Evolutionary conservation across 164 flowering plant species (phyloP), one percentile per base, ranked within the genome.

Genomic region (Houttuynia cordata): DNA sequence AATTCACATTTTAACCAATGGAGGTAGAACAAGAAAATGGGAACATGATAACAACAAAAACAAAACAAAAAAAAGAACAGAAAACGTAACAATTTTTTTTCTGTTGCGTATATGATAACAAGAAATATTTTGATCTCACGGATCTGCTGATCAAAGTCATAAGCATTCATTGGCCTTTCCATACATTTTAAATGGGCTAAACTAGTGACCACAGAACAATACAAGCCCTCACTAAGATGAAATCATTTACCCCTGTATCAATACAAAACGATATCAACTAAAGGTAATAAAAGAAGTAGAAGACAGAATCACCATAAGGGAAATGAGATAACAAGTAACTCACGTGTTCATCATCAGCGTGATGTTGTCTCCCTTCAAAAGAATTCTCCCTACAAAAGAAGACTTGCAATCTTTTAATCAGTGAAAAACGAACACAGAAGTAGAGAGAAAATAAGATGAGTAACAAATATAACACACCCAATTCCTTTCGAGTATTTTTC

Each of bases 321-420:
- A 52, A 18, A 52, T 22, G 22, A 52, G 17, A n/a, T 18, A n/a
- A 18, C 20, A 52, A 12, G 49, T 20, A 21, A 70, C 83, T 74
- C 71, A 80, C 81, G 84, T 77, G 67, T 78, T 87, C 91, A 81
- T 81, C 87, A 85, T 81, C 58, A 85, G 69, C 20, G 87, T 83
- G 50, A 83, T 85, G 71, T 81, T 83, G 70, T 85, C 87, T 59
- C 87, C 87, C 72, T 87, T 83, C 34, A 84, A 78, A 58, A 87
- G 81, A 63, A 87, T 83, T 78, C 83, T 80, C 51, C 88, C 91
- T 82, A 70, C 52, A 69, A 60, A 49, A 51, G 12, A 4, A 4
- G 60, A 19, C 10, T 59, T 56, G 22, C 24, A 50, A 58, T 53
- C 20, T 56, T 23, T 19, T 24, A 8, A 7, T 37, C 23, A 58